Base-by-base conservation (phyloP, 2,329 filamentous ascomycete genomes). In the Teratosphaeria epicoccoides region DNA sequence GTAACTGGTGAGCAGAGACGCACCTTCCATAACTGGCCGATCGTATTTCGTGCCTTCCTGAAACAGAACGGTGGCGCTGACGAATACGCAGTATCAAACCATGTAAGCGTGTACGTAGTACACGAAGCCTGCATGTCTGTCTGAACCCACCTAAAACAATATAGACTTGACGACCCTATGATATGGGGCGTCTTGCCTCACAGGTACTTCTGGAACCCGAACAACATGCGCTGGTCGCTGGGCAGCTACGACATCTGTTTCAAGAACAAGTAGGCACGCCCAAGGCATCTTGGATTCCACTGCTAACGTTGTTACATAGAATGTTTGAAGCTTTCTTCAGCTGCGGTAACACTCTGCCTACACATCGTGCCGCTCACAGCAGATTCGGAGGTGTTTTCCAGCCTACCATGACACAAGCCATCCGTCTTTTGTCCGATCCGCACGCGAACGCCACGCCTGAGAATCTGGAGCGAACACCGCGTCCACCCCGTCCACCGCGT, bases 201-300 rank as follows among this genome's bases (percentile, higher is more conserved):
- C 45, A 77, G 79, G 47, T 88, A 93, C 64, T 73, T 80, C 57
- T 82, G 86, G 63, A 81, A 83, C 53, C 81, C 86, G 20, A 75
- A 78, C 51, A 93, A 90, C 65, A 77, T 89, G 63, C 82, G 93
- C 67, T 97, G 90, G 88, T 82, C 84, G 9, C 78, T 98, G 50
- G 93, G 88, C 23, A 94, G 89, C 62, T 88, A 96, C 68, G 93
- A 98, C 69, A 90, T 98, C 54, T 96, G 90, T 71, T 98, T 94
- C 69, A 84, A 84, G 63, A 91, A 88, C 66, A 84, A 81, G 88
- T 93, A 72, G 55, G 75, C 11, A 26, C 14, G 24, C 9, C 10
- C 37, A 22, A 23, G 22, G 43, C 20, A 6, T n/a, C 14, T 1
- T 5, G 0, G 17, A 47, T 3, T 24, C 10, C 43, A 33, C 9